Conservation (phyloP, 352 stramenopile genomes). For the Saprolegnia diclina region DNA sequence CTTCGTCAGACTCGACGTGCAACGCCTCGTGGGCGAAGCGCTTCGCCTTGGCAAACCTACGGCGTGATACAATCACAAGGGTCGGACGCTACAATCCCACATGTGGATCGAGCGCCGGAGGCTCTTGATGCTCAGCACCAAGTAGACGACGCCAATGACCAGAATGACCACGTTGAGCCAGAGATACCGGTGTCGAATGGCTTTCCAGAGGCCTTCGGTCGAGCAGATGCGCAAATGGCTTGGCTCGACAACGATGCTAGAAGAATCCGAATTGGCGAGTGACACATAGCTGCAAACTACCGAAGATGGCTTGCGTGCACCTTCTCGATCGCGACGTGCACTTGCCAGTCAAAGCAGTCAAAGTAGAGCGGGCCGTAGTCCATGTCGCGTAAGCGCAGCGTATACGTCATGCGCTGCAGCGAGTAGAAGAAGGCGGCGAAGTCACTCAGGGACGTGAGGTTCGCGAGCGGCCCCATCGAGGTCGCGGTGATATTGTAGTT, state of each 20-base stretch:
- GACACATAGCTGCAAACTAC: conserved; percentile 10
- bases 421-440: conserved; percentile 49
- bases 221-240: conserved; percentile 51
- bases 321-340: conserved; percentile 49
- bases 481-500: conserved; percentile 43
- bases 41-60: conserved; percentile 8
- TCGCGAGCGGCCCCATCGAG: conserved; percentile 58
- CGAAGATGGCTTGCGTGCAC: conserved; percentile 33
- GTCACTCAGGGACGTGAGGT: conserved; percentile 32
- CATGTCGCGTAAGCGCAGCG: conserved; percentile 55
- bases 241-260: conserved; percentile 47
- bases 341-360: conserved; percentile 80
- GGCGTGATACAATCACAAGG: background rate
- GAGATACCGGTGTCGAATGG: conserved; percentile 55
- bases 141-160: conserved; percentile 46
- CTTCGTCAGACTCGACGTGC: background rate
- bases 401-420: conserved; percentile 39
- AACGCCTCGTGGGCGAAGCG: conserved; percentile 2
- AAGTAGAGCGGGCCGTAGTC: conserved; percentile 74
- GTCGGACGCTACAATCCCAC: conserved; percentile 29
- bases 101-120: conserved; percentile 47
- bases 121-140: conserved; percentile 52
- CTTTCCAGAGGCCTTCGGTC: conserved; percentile 43
- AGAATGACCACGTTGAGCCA: conserved; percentile 69
- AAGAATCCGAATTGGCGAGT: background rate